Evolutionary conservation across 148 eudicot species (phyloP).

Genomic region (Arbutus unedo): DNA sequence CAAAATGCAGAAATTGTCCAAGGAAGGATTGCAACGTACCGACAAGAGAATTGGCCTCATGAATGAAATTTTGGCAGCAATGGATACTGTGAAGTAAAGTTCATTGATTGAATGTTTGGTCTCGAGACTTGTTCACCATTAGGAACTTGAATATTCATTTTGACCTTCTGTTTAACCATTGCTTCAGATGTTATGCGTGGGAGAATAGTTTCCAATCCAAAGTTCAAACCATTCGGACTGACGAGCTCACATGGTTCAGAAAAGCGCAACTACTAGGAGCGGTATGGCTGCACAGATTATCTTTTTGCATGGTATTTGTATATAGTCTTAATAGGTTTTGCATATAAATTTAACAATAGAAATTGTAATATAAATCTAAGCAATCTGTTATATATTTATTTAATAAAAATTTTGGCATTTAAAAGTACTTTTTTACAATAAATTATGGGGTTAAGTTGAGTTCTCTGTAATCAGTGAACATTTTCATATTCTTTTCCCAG

Average conservation of each 20-base stretch:
- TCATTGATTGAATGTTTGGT: conserved; percentile 9
- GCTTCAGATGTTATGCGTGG: conserved; percentile 95
- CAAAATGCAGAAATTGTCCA: conserved; percentile 70
- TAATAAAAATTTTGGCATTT: background rate
- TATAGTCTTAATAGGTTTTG: background rate
- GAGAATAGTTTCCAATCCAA: conserved; percentile 83
- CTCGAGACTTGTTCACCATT: background rate
- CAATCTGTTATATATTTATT: background rate
- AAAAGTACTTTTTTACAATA: background rate
- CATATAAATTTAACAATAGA: background rate
- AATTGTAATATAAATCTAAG: background rate
- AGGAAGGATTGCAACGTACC: conserved; percentile 76
- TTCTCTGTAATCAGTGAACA: background rate
- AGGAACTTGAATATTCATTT: conserved; percentile 10
- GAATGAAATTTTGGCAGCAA: conserved; percentile 95
- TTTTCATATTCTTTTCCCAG: background rate
- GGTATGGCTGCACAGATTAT: conserved; percentile 37
- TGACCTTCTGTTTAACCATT: conserved; percentile 12
- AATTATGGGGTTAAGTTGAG: background rate
- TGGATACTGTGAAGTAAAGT: conserved; percentile 94
- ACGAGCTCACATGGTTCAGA: conserved; percentile 88
- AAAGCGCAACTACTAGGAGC: conserved; percentile 81
- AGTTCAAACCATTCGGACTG: conserved; percentile 71
- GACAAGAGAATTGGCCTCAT: conserved; percentile 97
- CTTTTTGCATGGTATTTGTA: background rate